Percentiles rank a stretch among this genome's conserved stretches.
Conservation (phyloP, 2,329 filamentous ascomycete species). For the Chrysoporthe deuterocubensis region DNA sequence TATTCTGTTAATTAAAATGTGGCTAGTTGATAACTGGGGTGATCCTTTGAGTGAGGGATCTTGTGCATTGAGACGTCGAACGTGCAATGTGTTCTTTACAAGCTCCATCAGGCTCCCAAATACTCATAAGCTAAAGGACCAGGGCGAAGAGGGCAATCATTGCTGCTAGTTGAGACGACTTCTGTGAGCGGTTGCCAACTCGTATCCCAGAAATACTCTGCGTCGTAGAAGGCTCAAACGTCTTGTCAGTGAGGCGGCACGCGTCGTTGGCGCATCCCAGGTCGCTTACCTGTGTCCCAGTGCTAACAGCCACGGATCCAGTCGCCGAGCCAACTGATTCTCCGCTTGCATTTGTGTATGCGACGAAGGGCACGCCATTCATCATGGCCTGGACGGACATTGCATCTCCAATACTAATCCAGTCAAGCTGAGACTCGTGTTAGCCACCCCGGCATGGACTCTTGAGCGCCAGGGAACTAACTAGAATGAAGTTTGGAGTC, state of each 20-base stretch:
- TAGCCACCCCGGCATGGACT: background rate
- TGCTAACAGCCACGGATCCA: background rate
- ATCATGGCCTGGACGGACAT: slow-evolving; percentile 24
- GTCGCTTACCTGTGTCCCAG: background rate
- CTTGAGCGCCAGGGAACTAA: slow-evolving; percentile 18
- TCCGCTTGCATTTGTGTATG: background rate
- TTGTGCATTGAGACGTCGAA: too few species aligned
- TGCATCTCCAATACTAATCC: slow-evolving; percentile 24
- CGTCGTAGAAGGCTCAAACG: background rate
- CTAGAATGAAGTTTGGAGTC: slow-evolving; percentile 42
- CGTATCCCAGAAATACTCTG: slow-evolving; percentile 1
- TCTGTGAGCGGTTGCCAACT: background rate
- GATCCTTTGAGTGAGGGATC: too few species aligned
- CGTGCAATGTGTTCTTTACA: too few species aligned
- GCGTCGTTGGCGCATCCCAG: background rate
- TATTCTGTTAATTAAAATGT: background rate
- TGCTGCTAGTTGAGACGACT: slow-evolving; percentile 1
- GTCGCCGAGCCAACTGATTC: background rate
- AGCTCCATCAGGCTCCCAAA: too few species aligned
- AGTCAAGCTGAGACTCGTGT: slow-evolving; percentile 20
- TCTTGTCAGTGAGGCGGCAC: background rate
- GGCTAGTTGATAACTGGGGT: too few species aligned
- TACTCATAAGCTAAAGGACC: background rate
- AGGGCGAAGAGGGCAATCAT: background rate
- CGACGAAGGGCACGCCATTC: slow-evolving; percentile 19